Base-by-base conservation (phyloP, 2,329 filamentous ascomycete species). In the Penicillium corylophilum region DNA sequence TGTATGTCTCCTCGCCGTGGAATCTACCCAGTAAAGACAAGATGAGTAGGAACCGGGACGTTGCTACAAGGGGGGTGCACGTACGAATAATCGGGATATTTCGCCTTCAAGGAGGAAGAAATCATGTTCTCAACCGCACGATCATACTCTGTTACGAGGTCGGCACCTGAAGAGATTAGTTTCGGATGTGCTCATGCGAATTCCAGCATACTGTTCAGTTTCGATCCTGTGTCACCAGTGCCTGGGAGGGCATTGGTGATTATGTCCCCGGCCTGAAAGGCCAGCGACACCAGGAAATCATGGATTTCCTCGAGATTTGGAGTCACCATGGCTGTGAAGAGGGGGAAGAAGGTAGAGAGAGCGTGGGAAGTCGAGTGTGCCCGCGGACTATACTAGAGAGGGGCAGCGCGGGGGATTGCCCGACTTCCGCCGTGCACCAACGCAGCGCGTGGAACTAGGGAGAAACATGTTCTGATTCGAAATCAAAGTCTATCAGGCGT, bases 111-210 rank as follows among this genome's bases (percentile, higher is more conserved):
- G 2, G 72, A 71, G 3, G 72, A 72, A 5, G 79, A 83, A 36
- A 85, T 77, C 67, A 82, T 77, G 20, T 74, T 76, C 64, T 86
- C 82, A 29, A 85, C 82, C 5, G 81, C 82, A 55, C 77, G 80
- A 67, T 86, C 83, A 51, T 82, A 85, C 69, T 85, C 80, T 7
- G 83, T 86, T 16, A 86, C 83, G 29, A 85, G 75, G 63, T 86
- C 82, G 52, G 81, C 81, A 47, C 79, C 79, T 81, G 28, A 12
- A 18, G 29, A 29, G 4, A 39, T 47, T 23, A 50, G 48, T 24
- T 48, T 41, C 13, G 23, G 20, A 3, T 20, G 31, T 29, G 16
- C 23, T 28, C 15, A 24, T 6, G 16, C 23, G 1, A 29, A 29
- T 12, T 3, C 22, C 10, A 36, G 63, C 67, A 39, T 54, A 76